Conservation (phyloP, 129 eudicot species). For the Pittosporum tobira region DNA sequence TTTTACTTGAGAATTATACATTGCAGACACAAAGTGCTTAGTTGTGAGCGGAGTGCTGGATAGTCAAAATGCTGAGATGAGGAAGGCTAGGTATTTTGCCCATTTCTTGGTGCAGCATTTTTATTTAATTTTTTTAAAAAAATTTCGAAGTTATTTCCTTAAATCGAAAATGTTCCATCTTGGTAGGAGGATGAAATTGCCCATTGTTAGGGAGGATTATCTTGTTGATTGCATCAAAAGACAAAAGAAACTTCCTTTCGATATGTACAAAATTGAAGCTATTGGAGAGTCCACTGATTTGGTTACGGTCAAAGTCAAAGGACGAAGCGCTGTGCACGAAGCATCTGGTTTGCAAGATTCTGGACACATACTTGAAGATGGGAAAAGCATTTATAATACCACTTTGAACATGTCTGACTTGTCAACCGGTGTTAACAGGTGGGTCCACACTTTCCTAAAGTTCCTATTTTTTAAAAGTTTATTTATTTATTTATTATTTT, state of each 20-base stretch:
- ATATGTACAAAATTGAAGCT: slow-evolving; percentile 61
- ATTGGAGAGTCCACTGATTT: slow-evolving; percentile 41
- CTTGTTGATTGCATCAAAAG: slow-evolving; percentile 65
- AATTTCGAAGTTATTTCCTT: no score
- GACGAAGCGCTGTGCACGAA: slow-evolving; percentile 91
- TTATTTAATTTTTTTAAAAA: not conserved
- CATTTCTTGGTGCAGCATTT: not conserved
- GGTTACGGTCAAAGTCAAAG: slow-evolving; percentile 91
- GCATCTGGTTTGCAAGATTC: slow-evolving; percentile 90
- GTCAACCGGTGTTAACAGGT: slow-evolving; percentile 94
- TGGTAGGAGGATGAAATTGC: slow-evolving; percentile 90
- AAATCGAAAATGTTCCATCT: slow-evolving; percentile 10
- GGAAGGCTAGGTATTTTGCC: slow-evolving; percentile 62
- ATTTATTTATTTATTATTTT: no score
- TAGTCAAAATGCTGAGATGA: slow-evolving; percentile 55
- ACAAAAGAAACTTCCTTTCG: slow-evolving; percentile 78
- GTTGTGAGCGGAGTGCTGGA: slow-evolving; percentile 56
- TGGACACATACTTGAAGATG: slow-evolving; percentile 87
- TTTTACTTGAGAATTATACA: not conserved
- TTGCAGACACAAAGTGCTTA: slow-evolving; percentile 73
- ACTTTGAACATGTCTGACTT: slow-evolving; percentile 82
- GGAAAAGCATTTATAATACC: slow-evolving; percentile 79
- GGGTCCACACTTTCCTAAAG: no score
- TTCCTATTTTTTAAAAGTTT: no score
- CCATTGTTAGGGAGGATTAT: slow-evolving; percentile 81